Conservation (phyloP, 192 early-diverging fungal genomes). For the Pilaira anomala region DNA sequence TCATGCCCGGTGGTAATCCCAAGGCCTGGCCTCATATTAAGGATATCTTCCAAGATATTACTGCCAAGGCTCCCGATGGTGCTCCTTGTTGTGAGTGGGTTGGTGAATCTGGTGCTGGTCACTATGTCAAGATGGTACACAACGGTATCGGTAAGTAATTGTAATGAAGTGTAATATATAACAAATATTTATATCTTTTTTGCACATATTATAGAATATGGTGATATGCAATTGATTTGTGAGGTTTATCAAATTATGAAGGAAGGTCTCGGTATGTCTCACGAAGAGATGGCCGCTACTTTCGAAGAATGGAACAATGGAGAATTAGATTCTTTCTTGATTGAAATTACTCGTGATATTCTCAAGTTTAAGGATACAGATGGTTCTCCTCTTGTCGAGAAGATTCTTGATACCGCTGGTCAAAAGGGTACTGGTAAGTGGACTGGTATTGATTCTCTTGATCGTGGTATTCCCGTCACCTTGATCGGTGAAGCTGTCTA, state of each 20-base stretch:
- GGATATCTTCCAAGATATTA: constrained; percentile 94
- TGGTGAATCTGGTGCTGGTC: constrained; percentile 93
- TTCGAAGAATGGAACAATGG: constrained; percentile 97
- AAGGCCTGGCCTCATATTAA: constrained; percentile 92
- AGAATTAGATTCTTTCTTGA: constrained; percentile 95
- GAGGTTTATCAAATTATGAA: constrained; percentile 94
- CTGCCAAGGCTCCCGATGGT: constrained; percentile 82
- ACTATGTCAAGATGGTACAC: constrained; percentile 99
- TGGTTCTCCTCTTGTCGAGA: constrained; percentile 81
- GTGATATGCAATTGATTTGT: constrained; percentile 98
- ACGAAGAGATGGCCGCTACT: constrained; percentile 87
- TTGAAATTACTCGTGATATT: constrained; percentile 95
- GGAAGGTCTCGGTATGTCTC: constrained; percentile 72
- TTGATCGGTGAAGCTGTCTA: constrained; percentile 98
- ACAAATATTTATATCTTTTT: background rate
- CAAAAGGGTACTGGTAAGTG: constrained; percentile 99
- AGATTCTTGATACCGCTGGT: constrained; percentile 94
- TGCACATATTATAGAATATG: constrained; percentile 65
- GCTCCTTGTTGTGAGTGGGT: constrained; percentile 99
- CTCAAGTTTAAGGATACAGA: constrained; percentile 91
- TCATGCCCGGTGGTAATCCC: constrained; percentile 96
- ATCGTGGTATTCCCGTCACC: constrained; percentile 94
- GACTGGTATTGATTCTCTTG: constrained; percentile 94
- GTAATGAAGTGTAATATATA: background rate
- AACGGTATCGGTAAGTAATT: constrained; percentile 82